These are phyloP conservation scores for Colletotrichum cuscutae DNA, from an alignment of 2,329 filamentous ascomycete genomes.

Conservation along the genomic window DNA sequence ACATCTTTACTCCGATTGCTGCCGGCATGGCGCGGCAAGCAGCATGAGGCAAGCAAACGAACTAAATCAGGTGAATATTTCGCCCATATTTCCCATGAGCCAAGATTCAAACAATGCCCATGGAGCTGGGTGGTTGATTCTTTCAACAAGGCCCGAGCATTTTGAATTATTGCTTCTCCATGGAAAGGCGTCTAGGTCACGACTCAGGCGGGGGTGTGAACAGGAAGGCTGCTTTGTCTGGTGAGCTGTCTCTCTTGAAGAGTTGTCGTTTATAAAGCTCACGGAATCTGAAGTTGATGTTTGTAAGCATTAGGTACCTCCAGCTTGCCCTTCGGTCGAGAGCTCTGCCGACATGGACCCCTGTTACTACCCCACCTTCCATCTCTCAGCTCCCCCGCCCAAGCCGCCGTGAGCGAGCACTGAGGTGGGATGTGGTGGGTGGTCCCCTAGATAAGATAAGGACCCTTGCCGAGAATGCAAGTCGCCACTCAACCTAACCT, in stretches of 20 bases:
- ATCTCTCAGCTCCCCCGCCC: background rate
- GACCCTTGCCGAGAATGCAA: slow-evolving; percentile 27
- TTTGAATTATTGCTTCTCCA: no score
- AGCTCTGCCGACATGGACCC: slow-evolving; percentile 5
- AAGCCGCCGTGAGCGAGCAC: background rate
- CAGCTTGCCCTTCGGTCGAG: background rate
- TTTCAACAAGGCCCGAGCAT: no score
- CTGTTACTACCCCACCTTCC: slow-evolving; percentile 16
- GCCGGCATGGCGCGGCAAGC: background rate
- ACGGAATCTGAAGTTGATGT: background rate
- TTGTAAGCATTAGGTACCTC: background rate
- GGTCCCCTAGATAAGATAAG: slow-evolving; percentile 33
- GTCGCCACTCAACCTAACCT: slow-evolving; percentile 19
- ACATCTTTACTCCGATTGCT: background rate
- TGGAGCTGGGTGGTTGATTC: no score
- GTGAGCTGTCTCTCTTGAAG: no score
- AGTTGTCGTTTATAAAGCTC: background rate
- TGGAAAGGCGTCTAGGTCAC: no score
- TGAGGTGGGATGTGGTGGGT: no score
- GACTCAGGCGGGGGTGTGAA: no score
- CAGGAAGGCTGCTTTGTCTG: no score
- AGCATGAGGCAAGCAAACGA: background rate
- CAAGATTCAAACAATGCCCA: no score
- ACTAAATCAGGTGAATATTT: background rate
- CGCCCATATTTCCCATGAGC: no score